Conservation (phyloP, 257 asterid species). For the Verbena officinalis region DNA sequence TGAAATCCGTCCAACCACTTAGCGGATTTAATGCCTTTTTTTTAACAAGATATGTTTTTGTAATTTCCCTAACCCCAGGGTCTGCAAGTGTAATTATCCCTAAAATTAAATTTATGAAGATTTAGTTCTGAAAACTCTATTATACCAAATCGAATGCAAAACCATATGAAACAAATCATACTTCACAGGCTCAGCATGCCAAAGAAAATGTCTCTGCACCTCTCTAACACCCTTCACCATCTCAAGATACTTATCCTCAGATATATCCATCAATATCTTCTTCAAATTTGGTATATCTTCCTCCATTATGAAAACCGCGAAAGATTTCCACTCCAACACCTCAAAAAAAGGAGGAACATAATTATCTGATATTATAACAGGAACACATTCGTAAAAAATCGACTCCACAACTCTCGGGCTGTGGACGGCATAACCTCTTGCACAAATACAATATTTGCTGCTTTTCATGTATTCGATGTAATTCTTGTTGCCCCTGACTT, state of each 20-base stretch:
- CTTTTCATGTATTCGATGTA: slow-evolving; percentile 45
- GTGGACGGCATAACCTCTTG: slow-evolving; percentile 48
- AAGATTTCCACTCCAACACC: slow-evolving; percentile 48
- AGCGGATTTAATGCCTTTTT: too few relatives aligned
- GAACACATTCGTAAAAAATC: slow-evolving; percentile 42
- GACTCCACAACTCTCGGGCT: slow-evolving; percentile 55
- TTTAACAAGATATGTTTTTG: too few relatives aligned
- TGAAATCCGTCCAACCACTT: too few relatives aligned
- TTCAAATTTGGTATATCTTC: slow-evolving; percentile 49
- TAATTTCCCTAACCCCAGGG: too few relatives aligned
- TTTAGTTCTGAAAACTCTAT: slow-evolving; percentile 36
- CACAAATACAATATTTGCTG: slow-evolving; percentile 50
- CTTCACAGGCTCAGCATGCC: slow-evolving; percentile 46
- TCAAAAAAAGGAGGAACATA: slow-evolving; percentile 51
- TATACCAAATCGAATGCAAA: slow-evolving; percentile 52
- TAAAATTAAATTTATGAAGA: slow-evolving; percentile 10
- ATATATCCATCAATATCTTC: slow-evolving; percentile 40
- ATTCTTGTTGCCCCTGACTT: slow-evolving; percentile 33
- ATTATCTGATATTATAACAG: slow-evolving; percentile 47
- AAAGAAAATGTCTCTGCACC: slow-evolving; percentile 49
- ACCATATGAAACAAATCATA: slow-evolving; percentile 55
- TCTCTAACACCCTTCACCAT: slow-evolving; percentile 40
- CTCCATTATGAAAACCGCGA: slow-evolving; percentile 44
- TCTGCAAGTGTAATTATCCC: too few relatives aligned
- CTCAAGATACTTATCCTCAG: slow-evolving; percentile 39